These are phyloP conservation scores for Puya raimondii DNA, from an alignment of 176 grass and related monocot species.

Conservation along the genomic window DNA sequence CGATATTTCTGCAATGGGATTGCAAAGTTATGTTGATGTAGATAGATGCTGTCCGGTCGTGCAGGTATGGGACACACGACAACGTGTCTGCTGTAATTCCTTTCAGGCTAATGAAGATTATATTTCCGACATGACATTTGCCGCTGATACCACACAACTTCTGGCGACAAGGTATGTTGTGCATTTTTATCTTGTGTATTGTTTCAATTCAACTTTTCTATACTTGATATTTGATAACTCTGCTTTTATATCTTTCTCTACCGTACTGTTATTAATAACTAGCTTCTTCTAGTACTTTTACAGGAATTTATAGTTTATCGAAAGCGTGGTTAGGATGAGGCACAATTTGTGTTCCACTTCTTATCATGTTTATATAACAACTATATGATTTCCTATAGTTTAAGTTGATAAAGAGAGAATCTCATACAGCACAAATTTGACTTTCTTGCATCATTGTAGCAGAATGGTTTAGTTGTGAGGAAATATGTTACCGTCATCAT, in stretches of 20 bases:
- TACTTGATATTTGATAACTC: not conserved
- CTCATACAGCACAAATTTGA: too few relatives aligned
- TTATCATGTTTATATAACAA: too few relatives aligned
- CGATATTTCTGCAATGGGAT: too few relatives aligned
- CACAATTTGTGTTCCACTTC: too few relatives aligned
- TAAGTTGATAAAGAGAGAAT: too few relatives aligned
- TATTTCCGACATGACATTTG: slow-evolving; percentile 73
- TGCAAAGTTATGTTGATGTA: slow-evolving; percentile 6
- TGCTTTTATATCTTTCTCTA: not conserved
- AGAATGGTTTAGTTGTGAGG: not conserved
- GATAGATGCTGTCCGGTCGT: not conserved
- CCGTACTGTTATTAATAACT: too few relatives aligned
- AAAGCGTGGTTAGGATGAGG: too few relatives aligned
- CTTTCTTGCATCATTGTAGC: not conserved
- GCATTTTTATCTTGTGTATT: not conserved
- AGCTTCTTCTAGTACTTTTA: too few relatives aligned
- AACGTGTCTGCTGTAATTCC: slow-evolving; percentile 67
- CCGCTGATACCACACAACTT: slow-evolving; percentile 69
- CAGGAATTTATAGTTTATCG: too few relatives aligned
- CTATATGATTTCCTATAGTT: too few relatives aligned
- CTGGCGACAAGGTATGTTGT: slow-evolving; percentile 61
- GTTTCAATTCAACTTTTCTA: slow-evolving; percentile 5
- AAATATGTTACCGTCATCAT: not conserved
- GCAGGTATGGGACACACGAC: slow-evolving; percentile 88
- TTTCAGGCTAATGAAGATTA: slow-evolving; percentile 95